A percentile compares a stretch with the other conserved stretches of the same genome.
phyloP scores from a whole-genome alignment of 148 eudicot genomes.

The Arctostaphylos glauca region DNA sequence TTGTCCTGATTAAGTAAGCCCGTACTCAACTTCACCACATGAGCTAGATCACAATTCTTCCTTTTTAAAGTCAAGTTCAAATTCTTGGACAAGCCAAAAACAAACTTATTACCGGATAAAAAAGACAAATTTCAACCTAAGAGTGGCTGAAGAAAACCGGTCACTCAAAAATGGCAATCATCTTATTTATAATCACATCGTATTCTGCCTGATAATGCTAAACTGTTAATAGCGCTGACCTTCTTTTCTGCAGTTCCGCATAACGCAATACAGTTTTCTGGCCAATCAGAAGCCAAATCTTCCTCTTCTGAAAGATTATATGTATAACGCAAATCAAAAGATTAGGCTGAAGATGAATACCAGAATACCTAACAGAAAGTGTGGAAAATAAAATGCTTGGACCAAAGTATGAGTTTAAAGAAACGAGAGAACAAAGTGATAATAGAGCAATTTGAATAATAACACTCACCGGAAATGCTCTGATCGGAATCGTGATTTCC shows the following conservation, averaged over 20 bases:
- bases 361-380: background rate
- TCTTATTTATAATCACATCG: background rate
- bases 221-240: slow-evolving; percentile 20
- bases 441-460: background rate
- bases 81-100: background rate
- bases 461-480: slow-evolving; percentile 56
- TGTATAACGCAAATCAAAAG: background rate
- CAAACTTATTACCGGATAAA: background rate
- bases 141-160: background rate
- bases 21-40: background rate
- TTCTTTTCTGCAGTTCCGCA: slow-evolving; percentile 39
- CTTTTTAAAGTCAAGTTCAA: background rate
- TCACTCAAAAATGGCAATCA: background rate
- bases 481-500: slow-evolving; percentile 53
- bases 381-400: background rate
- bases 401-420: background rate
- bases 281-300: slow-evolving; percentile 32
- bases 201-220: background rate
- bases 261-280: slow-evolving; percentile 33
- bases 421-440: background rate
- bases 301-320: slow-evolving; percentile 42
- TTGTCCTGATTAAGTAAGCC: background rate
- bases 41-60: background rate
- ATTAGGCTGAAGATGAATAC: background rate
- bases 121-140: background rate